These are phyloP conservation scores for Typha latifolia DNA, from an alignment of 176 grass and related monocot genomes.

Conservation along the genomic window DNA sequence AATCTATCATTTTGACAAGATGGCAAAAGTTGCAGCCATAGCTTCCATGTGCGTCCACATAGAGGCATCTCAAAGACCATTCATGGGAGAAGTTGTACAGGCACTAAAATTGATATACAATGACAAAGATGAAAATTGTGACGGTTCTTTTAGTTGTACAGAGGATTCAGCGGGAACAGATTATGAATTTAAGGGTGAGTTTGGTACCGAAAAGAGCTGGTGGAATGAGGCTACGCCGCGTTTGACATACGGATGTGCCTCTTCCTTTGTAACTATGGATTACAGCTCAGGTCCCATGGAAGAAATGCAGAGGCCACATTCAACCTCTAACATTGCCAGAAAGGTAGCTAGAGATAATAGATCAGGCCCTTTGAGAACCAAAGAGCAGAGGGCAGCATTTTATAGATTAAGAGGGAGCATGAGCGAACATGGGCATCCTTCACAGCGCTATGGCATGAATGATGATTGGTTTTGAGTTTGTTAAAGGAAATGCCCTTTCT, in stretches of 20 bases:
- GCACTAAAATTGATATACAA: slow-evolving; percentile 16
- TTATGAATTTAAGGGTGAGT: slow-evolving; percentile 7
- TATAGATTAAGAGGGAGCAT: slow-evolving; percentile 16
- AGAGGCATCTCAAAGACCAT: slow-evolving; percentile 7
- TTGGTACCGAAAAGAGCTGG: slow-evolving; percentile 2
- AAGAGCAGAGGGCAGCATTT: not conserved
- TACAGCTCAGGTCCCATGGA: slow-evolving; percentile 12
- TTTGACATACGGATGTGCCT: not conserved
- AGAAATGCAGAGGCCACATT: not conserved
- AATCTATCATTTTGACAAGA: slow-evolving; percentile 2
- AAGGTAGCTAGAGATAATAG: not conserved
- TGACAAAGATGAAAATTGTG: slow-evolving; percentile 10
- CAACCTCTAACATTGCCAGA: not conserved
- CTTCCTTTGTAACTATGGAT: slow-evolving; percentile 17
- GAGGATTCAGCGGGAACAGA: not conserved
- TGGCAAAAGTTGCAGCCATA: slow-evolving; percentile 16
- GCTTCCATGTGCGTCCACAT: slow-evolving; percentile 21
- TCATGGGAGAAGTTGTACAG: slow-evolving; percentile 24
- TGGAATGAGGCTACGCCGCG: not conserved
- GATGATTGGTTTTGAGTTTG: too few species aligned
- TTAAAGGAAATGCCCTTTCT: too few species aligned
- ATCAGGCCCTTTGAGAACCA: slow-evolving; percentile 13
- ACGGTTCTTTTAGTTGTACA: slow-evolving; percentile 3
- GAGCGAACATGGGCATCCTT: slow-evolving; percentile 4
- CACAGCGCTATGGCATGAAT: too few species aligned